A percentile compares a stretch with the other conserved stretches of the same genome.
Conservation (phyloP, 2,329 filamentous ascomycete genomes). For the Colletotrichum lini region DNA sequence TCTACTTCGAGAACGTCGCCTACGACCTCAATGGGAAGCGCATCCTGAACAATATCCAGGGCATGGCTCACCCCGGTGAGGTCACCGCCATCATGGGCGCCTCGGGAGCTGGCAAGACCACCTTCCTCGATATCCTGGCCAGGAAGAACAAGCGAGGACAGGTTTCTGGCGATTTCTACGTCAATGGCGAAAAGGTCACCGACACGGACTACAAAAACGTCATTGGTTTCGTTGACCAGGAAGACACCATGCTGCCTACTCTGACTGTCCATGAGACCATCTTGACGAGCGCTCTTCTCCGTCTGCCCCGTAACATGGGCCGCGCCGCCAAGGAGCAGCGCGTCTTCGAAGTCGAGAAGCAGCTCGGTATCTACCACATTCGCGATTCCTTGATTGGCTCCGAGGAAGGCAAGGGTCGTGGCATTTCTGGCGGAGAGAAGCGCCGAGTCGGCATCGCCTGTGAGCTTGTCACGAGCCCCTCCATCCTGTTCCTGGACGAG, state of each 20-base stretch:
- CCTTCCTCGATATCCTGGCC: constrained; percentile 94
- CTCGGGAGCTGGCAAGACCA: constrained; percentile 97
- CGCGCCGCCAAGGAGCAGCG: constrained; percentile 88
- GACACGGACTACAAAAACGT: constrained; percentile 91
- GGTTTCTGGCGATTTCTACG: constrained; percentile 85
- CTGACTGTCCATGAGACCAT: constrained; percentile 99
- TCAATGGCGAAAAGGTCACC: constrained; percentile 92
- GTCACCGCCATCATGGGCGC: constrained; percentile 98
- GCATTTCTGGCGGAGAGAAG: constrained; percentile 98
- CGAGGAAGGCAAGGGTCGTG: constrained; percentile 92
- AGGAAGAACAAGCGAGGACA: constrained; percentile 95
- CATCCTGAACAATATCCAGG: constrained; percentile 85
- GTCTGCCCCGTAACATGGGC: constrained; percentile 94
- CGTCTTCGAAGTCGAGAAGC: constrained; percentile 93
- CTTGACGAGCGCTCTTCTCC: constrained; percentile 89
- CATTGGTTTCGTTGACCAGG: constrained; percentile 97
- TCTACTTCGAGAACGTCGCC: constrained; percentile 90
- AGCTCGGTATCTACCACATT: constrained; percentile 95
- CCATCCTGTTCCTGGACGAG: constrained; percentile 96
- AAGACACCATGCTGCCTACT: constrained; percentile 96
- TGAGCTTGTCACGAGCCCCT: constrained; percentile 96
- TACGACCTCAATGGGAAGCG: constrained; percentile 91
- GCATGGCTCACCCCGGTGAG: constrained; percentile 94
- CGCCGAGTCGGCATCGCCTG: constrained; percentile 96
- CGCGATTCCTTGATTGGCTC: constrained; percentile 96